These are phyloP conservation scores for Zychaea mexicana DNA, from an alignment of 371 early-diverging fungal species.

Conservation along the genomic window DNA sequence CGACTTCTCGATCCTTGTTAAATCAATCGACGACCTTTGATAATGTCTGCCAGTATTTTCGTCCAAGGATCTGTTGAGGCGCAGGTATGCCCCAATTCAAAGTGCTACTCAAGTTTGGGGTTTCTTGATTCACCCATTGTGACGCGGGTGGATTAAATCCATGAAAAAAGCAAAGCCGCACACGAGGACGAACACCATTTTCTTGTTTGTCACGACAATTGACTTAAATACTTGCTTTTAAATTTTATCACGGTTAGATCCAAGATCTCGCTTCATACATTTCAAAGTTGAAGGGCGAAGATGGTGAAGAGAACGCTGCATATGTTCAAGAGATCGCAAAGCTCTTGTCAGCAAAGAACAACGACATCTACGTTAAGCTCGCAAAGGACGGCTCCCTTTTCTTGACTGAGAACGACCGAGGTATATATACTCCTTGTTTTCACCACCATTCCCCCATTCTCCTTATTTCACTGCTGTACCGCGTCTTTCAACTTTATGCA, in stretches of 20 bases:
- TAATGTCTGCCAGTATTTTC: conserved; percentile 29
- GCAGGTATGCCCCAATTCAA: conserved; percentile 24
- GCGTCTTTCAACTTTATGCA: too few species aligned
- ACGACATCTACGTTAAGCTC: conserved; percentile 58
- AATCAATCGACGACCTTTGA: neutral
- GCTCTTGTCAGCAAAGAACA: conserved; percentile 62
- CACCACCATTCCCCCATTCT: too few species aligned
- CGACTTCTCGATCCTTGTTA: neutral
- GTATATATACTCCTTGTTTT: conserved; percentile 27
- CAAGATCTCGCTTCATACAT: conserved; percentile 61
- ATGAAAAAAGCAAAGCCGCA: neutral
- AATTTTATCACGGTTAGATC: conserved; percentile 41
- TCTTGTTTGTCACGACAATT: neutral
- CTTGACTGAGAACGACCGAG: conserved; percentile 63
- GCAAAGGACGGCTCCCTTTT: conserved; percentile 63
- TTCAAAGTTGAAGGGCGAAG: conserved; percentile 58
- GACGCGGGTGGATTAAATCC: too few species aligned
- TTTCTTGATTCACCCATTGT: too few species aligned
- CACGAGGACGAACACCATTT: too few species aligned
- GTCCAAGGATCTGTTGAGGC: conserved; percentile 27
- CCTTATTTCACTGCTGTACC: too few species aligned
- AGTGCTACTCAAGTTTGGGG: neutral
- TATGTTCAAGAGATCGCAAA: conserved; percentile 52
- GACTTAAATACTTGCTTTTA: too few species aligned
- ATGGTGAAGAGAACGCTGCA: conserved; percentile 49